Evolutionary conservation across 345 rosid genomes (phyloP).

Genomic region (Streptanthus diversifolius): DNA sequence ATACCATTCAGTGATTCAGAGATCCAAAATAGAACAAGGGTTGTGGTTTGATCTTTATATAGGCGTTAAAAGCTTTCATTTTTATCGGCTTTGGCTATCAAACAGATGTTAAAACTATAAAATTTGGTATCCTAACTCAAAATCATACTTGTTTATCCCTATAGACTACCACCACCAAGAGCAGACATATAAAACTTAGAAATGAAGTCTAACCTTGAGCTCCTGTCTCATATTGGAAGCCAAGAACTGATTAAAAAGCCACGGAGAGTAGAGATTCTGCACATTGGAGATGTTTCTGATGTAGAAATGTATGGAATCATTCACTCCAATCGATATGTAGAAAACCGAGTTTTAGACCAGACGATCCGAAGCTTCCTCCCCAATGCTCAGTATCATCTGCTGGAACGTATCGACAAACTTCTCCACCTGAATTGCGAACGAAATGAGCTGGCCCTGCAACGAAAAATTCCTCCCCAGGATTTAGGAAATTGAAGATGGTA

Average conservation of each 20-base stretch:
- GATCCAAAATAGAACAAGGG: neutral
- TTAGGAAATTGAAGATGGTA: neutral
- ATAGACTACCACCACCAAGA: neutral
- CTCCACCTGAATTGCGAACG: conserved; percentile 80
- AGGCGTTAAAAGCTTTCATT: neutral
- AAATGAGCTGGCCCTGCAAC: conserved; percentile 76
- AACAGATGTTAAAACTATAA: neutral
- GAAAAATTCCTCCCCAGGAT: neutral
- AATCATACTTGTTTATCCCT: neutral
- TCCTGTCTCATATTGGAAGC: conserved; percentile 58
- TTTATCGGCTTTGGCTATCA: neutral
- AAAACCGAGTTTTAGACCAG: conserved; percentile 63
- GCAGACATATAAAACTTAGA: neutral
- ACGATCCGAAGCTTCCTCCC: conserved; percentile 51
- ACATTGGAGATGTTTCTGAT: conserved; percentile 65
- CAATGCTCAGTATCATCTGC: conserved; percentile 58
- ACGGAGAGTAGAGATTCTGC: conserved; percentile 69
- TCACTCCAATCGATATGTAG: conserved; percentile 77
- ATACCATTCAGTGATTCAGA: neutral
- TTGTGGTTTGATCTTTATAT: neutral
- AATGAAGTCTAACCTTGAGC: conserved; percentile 50
- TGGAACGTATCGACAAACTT: conserved; percentile 80
- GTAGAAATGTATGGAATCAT: conserved; percentile 91
- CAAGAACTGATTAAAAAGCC: conserved; percentile 83
- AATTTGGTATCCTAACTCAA: neutral